Base-by-base conservation (phyloP, 495 filamentous ascomycete species). In the Neurospora sp. region DNA sequence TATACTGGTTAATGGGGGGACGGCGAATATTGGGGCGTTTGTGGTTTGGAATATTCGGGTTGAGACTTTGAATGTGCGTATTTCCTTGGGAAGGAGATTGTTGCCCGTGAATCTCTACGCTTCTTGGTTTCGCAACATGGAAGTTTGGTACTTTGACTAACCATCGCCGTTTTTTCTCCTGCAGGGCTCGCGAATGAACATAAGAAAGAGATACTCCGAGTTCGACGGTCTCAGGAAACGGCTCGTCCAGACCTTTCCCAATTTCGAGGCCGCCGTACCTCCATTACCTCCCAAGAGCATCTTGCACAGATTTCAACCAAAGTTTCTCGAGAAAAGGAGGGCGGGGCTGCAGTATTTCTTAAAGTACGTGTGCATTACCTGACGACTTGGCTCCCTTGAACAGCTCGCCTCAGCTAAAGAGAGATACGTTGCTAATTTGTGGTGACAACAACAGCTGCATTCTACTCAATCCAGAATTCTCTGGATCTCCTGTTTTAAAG, bases 171-270 rank as follows among this genome's bases (percentile, higher is more conserved):
- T 12, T 59, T 10, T 59, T 8, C 20, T 16, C 38, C 5, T 3
- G 38, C 42, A 88, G 84, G 87, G 87, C 20, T 82, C 84, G 44
- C 79, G 79, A 17, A 87, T 88, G 79, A 83, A 84, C 72, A 87
- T 89, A 31, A 82, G 86, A 68, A 89, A 87, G 74, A 83, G 87
- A 70, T 89, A 87, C 76, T 87, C 86, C n/a, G 87, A 89, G 69
- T 88, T 89, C 73, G 85, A 87, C 76, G 84, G 84, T 44, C 80
- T 89, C 17, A 81, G 86, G 10, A 75, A 78, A 53, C 80, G 82
- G 53, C 81, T 89, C 4, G 78, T 87, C 42, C 79, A 82, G 71
- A 87, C 87, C 4, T 89, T 89, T 69, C 87, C 87, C 2, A 80
- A 79, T 69, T 89, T 87, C 35, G 81, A 85, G 75, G 86, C 85